These are phyloP conservation scores for Mortierella sp. DNA, from an alignment of 371 early-diverging fungal genomes.

Conservation along the genomic window DNA sequence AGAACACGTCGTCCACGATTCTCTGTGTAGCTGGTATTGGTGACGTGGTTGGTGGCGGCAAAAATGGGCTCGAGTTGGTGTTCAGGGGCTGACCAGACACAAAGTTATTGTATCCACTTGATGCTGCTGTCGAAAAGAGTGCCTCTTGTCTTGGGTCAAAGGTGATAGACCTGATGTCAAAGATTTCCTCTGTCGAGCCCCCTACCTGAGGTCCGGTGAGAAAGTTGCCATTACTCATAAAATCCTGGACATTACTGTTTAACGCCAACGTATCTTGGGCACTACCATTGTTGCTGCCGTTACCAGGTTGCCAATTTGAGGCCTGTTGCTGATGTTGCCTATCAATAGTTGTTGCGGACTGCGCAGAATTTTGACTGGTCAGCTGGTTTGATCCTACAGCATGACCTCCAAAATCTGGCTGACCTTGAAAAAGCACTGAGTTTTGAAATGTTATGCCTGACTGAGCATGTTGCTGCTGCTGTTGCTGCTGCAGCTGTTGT, in stretches of 20 bases:
- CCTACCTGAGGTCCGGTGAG: not conserved
- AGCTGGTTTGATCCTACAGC: not conserved
- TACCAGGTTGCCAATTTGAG: not conserved
- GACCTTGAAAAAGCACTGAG: slow-evolving; percentile 39
- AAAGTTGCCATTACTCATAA: not conserved
- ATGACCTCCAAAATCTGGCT: not conserved
- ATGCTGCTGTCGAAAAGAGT: slow-evolving; percentile 39
- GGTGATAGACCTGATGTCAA: slow-evolving; percentile 29
- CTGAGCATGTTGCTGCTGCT: slow-evolving; percentile 15
- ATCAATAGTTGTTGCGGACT: not conserved
- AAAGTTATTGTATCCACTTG: slow-evolving; percentile 12
- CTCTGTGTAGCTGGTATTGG: not conserved
- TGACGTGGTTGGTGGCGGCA: not conserved
- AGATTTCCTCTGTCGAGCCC: slow-evolving; percentile 11
- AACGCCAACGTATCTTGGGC: not conserved
- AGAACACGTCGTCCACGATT: slow-evolving; percentile 21
- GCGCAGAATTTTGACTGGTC: not conserved
- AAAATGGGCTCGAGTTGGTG: not conserved
- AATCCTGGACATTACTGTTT: not conserved
- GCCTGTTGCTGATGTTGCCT: not conserved
- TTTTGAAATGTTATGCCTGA: slow-evolving; percentile 15
- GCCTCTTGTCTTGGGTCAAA: slow-evolving; percentile 38
- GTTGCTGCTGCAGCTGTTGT: slow-evolving; percentile 5
- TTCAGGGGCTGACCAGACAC: not conserved
- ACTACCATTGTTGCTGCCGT: not conserved